Evolutionary conservation across 345 rosid species (phyloP).

Genomic region (Angophora floribunda): DNA sequence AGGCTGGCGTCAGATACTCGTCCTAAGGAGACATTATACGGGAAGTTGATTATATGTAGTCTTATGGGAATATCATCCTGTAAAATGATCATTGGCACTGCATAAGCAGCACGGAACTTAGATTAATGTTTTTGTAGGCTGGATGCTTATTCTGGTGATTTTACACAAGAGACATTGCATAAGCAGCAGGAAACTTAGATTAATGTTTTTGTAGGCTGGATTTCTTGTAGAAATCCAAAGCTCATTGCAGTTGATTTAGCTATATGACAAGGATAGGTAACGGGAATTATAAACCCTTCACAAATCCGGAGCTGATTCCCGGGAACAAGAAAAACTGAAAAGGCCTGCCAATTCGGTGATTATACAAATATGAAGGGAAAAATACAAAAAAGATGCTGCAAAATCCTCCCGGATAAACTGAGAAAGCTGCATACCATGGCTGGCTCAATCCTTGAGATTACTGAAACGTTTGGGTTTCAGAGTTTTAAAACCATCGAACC

Average conservation of each 20-base stretch:
- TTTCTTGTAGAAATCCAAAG: background rate
- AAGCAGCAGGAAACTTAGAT: background rate
- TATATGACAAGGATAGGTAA: background rate
- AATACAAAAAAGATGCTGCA: background rate
- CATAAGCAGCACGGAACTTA: background rate
- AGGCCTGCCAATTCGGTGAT: background rate
- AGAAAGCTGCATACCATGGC: background rate
- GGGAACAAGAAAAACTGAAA: background rate
- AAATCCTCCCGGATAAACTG: background rate
- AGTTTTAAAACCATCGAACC: background rate
- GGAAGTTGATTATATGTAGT: background rate
- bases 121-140: background rate
- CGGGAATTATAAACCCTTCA: background rate
- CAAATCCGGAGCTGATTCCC: background rate
- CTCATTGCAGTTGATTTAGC: background rate
- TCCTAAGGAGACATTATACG: background rate
- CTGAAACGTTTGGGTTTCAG: background rate
- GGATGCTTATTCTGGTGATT: background rate
- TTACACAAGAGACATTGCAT: background rate
- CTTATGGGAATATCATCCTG: background rate
- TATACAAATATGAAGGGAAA: background rate
- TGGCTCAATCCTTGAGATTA: background rate
- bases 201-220: background rate
- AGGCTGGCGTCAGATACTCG: background rate
- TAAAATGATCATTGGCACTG: background rate